phyloP scores from a whole-genome alignment of 1,284 basidiomycete species.

The Ustilago vetiveriae region DNA sequence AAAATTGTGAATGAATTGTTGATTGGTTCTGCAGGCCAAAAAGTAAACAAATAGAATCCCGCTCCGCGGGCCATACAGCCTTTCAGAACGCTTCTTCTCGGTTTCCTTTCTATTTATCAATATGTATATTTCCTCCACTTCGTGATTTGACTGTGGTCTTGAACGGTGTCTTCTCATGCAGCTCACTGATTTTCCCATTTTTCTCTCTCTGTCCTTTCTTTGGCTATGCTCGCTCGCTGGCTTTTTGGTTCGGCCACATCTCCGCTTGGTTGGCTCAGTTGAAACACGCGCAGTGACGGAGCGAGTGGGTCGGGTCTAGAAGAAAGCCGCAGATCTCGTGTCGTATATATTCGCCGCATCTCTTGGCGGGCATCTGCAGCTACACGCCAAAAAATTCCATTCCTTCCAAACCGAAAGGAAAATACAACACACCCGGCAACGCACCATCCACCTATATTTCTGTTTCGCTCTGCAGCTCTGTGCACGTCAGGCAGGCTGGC shows the following conservation, averaged over 20 bases:
- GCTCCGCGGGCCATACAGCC: background rate
- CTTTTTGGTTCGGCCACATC: background rate
- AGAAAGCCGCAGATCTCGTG: constrained; percentile 20
- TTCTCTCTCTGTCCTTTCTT: background rate
- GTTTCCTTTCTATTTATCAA: no score
- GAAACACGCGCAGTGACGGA: constrained; percentile 22
- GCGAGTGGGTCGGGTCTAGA: no score
- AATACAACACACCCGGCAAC: background rate
- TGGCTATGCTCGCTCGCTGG: background rate
- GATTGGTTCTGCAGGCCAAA: no score
- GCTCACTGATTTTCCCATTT: background rate
- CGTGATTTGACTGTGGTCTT: no score
- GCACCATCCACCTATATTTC: background rate
- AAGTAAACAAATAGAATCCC: no score
- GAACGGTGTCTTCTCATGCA: no score
- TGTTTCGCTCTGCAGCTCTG: background rate
- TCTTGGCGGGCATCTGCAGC: constrained; percentile 5
- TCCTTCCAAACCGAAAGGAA: constrained; percentile 4
- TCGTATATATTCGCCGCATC: constrained; percentile 34
- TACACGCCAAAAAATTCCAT: constrained; percentile 8
- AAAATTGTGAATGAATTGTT: background rate
- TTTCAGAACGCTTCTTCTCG: no score
- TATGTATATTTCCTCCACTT: constrained; percentile 1
- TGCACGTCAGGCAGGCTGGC: background rate
- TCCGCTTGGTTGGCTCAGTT: background rate